phyloP scores from a whole-genome alignment of 2,329 filamentous ascomycete genomes.

The Pyrenophora tritici-repentis region DNA sequence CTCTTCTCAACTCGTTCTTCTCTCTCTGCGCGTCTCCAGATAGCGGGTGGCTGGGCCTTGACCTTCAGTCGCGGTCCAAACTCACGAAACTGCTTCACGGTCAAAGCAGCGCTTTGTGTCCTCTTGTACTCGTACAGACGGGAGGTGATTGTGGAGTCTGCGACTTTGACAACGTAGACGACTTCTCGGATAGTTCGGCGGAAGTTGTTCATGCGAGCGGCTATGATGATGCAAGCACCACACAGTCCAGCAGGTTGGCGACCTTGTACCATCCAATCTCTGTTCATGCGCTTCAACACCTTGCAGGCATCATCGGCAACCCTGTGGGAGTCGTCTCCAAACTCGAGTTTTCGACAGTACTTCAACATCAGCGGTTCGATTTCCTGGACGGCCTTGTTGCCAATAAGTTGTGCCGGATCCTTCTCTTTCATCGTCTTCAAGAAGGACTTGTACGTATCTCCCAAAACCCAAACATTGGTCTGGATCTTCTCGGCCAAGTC shows the following conservation, averaged over 20 bases:
- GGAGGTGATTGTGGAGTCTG: constrained; percentile 88
- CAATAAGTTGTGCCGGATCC: constrained; percentile 50
- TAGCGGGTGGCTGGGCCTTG: constrained; percentile 71
- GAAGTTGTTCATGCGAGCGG: constrained; percentile 98
- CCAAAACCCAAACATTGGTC: constrained; percentile 91
- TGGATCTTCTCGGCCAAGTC: constrained; percentile 85
- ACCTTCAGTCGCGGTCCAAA: constrained; percentile 71
- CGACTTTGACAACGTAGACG: constrained; percentile 97
- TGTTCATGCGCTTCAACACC: constrained; percentile 89
- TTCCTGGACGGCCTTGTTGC: constrained; percentile 65
- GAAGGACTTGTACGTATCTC: constrained; percentile 84
- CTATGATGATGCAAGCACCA: constrained; percentile 90
- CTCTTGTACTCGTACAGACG: constrained; percentile 89
- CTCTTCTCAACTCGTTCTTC: constrained; percentile 43
- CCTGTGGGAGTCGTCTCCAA: constrained; percentile 77
- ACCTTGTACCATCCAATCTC: constrained; percentile 96
- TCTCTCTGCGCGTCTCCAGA: constrained; percentile 68
- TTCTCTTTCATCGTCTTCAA: constrained; percentile 70
- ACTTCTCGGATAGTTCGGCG: constrained; percentile 90
- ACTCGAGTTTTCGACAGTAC: constrained; percentile 90
- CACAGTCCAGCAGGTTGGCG: constrained; percentile 92
- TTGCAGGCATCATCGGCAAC: constrained; percentile 87
- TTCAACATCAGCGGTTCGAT: constrained; percentile 90
- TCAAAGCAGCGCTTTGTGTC: constrained; percentile 82
- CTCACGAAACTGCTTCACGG: constrained; percentile 82